Base-by-base conservation (phyloP, 441 rosid species). In the Syzygium syzygioides region DNA sequence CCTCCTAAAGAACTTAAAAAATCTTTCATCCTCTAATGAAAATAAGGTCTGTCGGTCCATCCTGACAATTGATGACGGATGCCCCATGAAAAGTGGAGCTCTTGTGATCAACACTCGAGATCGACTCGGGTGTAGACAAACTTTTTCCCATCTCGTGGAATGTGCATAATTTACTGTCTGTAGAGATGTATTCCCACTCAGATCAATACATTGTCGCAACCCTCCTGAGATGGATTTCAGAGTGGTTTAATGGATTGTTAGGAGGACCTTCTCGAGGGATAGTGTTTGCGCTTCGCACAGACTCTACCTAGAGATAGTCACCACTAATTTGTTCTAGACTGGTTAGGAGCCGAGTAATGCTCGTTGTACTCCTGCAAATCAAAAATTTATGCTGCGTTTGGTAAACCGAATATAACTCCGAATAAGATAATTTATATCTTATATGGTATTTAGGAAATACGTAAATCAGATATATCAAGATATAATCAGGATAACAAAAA, bases 271-370 rank as follows among this genome's bases (percentile, higher is more conserved):
- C 2, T n/a, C 0, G 68, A n/a, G 68, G n/a, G 34, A n/a, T 62
- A 9, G 30, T 62, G 5, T 9, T 62, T n/a, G 68, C 1, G 4
- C 30, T n/a, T n/a, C 28, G 9, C 19, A 14, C 0, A 0, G 6
- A 62, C 10, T n/a, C 34, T 14, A 62, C 2, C 2, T n/a, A 62
- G n/a, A 0, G n/a, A 1, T 14, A 62, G 34, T n/a, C 1, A 0
- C 9, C 19, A 7, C 30, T n/a, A 14, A n/a, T 62, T n/a, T 62
- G n/a, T 62, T 62, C 0, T n/a, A 62, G 6, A 4, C 10, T 14
- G 14, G 68, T 28, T 12, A 50, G 53, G 53, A 50, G 53, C 53
- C 53, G 4, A 50, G 53, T 50, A 50, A 50, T 14, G 19, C 4
- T 17, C 14, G 9, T 17, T 32, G 14, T 62, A 14, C 19, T 62